Evolutionary conservation across 345 rosid species (phyloP).

Genomic region (Linum tenue): DNA sequence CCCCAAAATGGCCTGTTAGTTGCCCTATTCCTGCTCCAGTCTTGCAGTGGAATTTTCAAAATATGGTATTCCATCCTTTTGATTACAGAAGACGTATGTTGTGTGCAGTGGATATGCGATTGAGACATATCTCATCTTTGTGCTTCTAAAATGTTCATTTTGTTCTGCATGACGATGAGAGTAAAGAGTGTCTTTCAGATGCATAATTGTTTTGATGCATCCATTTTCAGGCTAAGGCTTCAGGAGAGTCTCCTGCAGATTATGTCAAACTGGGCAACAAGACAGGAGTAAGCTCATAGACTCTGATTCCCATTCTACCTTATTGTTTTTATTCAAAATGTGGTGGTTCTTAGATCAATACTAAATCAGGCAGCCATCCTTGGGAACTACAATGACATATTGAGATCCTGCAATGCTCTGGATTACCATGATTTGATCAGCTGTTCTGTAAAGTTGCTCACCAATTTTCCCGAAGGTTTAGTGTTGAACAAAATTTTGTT

Average conservation of each 20-base stretch:
- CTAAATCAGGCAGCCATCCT: constrained; percentile 71
- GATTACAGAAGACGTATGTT: neutral
- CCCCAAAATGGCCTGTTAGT: neutral
- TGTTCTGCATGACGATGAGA: neutral
- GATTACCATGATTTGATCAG: constrained; percentile 90
- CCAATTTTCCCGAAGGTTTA: constrained; percentile 74
- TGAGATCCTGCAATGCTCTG: constrained; percentile 75
- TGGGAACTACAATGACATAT: constrained; percentile 50
- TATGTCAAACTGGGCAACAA: constrained; percentile 54
- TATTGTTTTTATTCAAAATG: constrained; percentile 13
- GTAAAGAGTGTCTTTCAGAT: neutral
- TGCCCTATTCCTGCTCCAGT: neutral
- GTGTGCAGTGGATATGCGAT: neutral
- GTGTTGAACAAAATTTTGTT: constrained; percentile 4
- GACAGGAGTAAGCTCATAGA: constrained; percentile 55
- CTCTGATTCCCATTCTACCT: constrained; percentile 15
- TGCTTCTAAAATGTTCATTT: neutral
- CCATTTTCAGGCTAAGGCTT: constrained; percentile 74
- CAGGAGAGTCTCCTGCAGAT: constrained; percentile 62
- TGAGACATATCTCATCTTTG: neutral
- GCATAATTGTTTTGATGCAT: constrained; percentile 3
- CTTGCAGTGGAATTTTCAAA: neutral
- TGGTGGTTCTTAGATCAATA: constrained; percentile 22
- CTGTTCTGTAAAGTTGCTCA: constrained; percentile 68
- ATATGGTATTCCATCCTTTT: neutral